Base-by-base conservation (phyloP, 164 flowering plant species). In the Umbellularia californica region DNA sequence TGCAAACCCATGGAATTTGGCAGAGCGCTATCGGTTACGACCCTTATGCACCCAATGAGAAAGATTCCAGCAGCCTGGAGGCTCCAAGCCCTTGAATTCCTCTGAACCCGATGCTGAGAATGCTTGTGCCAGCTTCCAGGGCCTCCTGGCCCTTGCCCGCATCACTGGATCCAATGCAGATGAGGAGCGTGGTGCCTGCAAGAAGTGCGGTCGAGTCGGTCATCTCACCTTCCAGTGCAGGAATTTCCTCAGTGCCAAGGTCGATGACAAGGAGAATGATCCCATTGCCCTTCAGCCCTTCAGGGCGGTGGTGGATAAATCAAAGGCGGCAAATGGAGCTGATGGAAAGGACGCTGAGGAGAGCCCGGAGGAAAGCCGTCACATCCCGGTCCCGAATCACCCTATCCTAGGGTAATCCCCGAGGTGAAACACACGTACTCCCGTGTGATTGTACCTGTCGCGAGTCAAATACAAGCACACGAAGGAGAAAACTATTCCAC, bases 1-100 rank as follows among this genome's bases (percentile, higher is more conserved):
- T 93, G 15, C 99, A 95, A 76, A 95, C 99, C 60, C 99, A 95
- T 72, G 98, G 99, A 9, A 95, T 95, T 65, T 95, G 99, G 99
- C 98, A 95, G 87, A 95, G 97, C 70, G 97, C 98, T 0, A 95
- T 95, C 35, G 97, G 97, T 0, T 95, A 95, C 23, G 98, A 95
- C 52, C 99, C 97, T 0, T 95, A 95, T 77, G 99, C 99, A 0
- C 98, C 99, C 27, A 88, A 84, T 55, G 90, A 93, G 76, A 93
- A 93, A 7, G 94, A 92, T 1, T 65, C 69, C 15, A 87, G 78
- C 2, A 52, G 81, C 19, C 83, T 70, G 51, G 30, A 9, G 50
- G 70, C 17, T 2, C 28, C 28, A 80, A 78, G 62, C 14, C 86
- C 0, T 64, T 87, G 0, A 77, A 20, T 30, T 62, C 88, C 1